Evolutionary conservation across 805 yeast species (phyloP).

Genomic region (Metschnikowia koreensis): DNA sequence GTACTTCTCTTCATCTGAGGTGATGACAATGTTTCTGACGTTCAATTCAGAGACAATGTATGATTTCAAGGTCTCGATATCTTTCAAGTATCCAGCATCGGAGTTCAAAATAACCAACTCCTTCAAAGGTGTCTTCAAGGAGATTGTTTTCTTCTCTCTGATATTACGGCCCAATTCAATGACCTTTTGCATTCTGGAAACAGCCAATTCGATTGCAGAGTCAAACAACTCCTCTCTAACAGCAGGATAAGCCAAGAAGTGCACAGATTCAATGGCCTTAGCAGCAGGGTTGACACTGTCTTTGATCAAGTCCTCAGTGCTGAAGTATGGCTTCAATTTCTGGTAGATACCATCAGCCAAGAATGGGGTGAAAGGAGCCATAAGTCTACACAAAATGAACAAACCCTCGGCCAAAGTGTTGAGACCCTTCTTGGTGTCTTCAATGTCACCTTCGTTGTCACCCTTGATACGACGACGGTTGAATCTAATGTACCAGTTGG

Average conservation of each 20-base stretch:
- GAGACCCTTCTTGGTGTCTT: constrained; percentile 81
- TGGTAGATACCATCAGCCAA: constrained; percentile 87
- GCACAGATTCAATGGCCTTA: constrained; percentile 78
- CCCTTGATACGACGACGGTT: constrained; percentile 98
- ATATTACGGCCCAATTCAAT: constrained; percentile 94
- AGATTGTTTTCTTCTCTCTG: constrained; percentile 92
- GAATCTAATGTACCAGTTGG: constrained; percentile 98
- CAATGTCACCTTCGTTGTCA: constrained; percentile 65
- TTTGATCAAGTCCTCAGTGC: constrained; percentile 52
- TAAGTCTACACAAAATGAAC: constrained; percentile 84
- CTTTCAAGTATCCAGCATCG: constrained; percentile 69
- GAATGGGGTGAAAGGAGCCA: constrained; percentile 99
- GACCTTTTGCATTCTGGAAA: constrained; percentile 93
- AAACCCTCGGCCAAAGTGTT: constrained; percentile 90
- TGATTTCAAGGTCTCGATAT: constrained; percentile 69
- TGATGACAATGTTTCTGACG: constrained; percentile 81
- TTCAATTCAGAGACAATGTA: constrained; percentile 91
- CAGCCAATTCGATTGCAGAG: constrained; percentile 80
- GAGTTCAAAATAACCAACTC: constrained; percentile 82
- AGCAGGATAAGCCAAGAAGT: constrained; percentile 86
- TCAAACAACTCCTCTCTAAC: constrained; percentile 81
- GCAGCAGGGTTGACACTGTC: constrained; percentile 40
- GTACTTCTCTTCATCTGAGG: constrained; percentile 86
- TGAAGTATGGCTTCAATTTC: constrained; percentile 61
- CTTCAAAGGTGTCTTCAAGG: constrained; percentile 93